A percentile compares a stretch with the other conserved stretches of the same genome.
Conservation (phyloP, 495 filamentous ascomycete genomes). For the Penicillium arizonense region DNA sequence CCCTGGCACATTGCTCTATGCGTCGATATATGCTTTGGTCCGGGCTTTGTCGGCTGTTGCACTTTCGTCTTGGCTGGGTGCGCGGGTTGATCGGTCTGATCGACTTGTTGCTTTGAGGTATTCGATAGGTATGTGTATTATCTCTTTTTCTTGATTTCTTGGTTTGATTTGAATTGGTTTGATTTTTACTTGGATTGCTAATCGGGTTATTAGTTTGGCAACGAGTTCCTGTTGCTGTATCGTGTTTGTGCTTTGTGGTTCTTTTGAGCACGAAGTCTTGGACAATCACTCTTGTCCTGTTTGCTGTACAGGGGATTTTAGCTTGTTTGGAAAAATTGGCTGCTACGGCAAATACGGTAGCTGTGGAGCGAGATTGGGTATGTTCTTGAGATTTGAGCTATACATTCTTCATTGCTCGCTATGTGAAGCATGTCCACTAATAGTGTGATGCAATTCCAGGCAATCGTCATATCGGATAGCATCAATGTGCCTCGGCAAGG, state of each 20-base stretch:
- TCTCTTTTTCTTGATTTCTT: too few species aligned
- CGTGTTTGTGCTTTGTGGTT: slow-evolving; percentile 33
- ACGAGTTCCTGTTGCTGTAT: slow-evolving; percentile 35
- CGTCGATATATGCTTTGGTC: slow-evolving; percentile 38
- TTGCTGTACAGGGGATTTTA: slow-evolving; percentile 44
- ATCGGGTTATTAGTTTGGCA: slow-evolving; percentile 30
- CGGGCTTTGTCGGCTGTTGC: slow-evolving; percentile 28
- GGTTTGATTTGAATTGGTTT: too few species aligned
- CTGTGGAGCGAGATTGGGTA: slow-evolving; percentile 69
- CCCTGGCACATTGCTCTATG: slow-evolving; percentile 51
- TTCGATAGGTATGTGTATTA: slow-evolving; percentile 42
- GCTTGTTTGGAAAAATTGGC: slow-evolving; percentile 59
- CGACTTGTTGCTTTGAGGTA: slow-evolving; percentile 47
- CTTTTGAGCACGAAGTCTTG: slow-evolving; percentile 10
- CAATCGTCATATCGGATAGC: slow-evolving; percentile 43
- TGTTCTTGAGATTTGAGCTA: not conserved
- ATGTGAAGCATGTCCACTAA: not conserved
- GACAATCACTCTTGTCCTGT: slow-evolving; percentile 30
- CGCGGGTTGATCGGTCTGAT: slow-evolving; percentile 42
- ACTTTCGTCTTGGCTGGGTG: slow-evolving; percentile 46
- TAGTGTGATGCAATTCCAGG: slow-evolving; percentile 16
- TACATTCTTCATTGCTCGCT: too few species aligned
- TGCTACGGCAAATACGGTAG: slow-evolving; percentile 54
- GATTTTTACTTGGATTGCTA: too few species aligned
- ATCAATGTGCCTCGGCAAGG: slow-evolving; percentile 34